Conservation (phyloP, 306 rosid genomes). For the Datisca glomerata region DNA sequence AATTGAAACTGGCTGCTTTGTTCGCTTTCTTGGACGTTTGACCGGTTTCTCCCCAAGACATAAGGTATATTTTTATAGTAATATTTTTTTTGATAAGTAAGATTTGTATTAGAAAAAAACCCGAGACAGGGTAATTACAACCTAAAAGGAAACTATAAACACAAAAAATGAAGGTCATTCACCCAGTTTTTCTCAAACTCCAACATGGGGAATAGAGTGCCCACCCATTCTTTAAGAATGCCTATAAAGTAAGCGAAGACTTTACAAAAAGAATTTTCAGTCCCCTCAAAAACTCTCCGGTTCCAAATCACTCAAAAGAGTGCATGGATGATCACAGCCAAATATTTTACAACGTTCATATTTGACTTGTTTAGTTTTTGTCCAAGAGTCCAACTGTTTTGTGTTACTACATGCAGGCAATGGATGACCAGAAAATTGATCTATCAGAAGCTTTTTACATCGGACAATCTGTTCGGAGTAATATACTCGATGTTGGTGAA, state of each 20-base stretch:
- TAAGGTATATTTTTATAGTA: slow-evolving; percentile 37
- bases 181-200: too few species aligned
- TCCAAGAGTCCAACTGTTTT: slow-evolving; percentile 1
- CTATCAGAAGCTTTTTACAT: slow-evolving; percentile 56
- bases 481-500: slow-evolving; percentile 58
- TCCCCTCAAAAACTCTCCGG: too few species aligned
- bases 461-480: slow-evolving; percentile 92
- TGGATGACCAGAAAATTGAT: slow-evolving; percentile 48
- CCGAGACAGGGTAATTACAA: not conserved
- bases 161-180: too few species aligned
- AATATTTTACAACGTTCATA: too few species aligned
- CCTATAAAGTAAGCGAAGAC: too few species aligned
- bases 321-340: too few species aligned
- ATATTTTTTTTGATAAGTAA: not conserved
- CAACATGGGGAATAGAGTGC: too few species aligned
- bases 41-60: slow-evolving; percentile 82
- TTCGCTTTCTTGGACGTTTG: slow-evolving; percentile 82
- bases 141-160: too few species aligned
- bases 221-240: too few species aligned
- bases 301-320: too few species aligned
- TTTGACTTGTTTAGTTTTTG: too few species aligned
- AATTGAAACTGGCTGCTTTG: slow-evolving; percentile 89
- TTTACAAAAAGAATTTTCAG: too few species aligned
- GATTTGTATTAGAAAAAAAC: not conserved
- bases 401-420: slow-evolving; percentile 37